These are phyloP conservation scores for Acorus calamus DNA, from an alignment of 106 monocot genomes.

Conservation along the genomic window DNA sequence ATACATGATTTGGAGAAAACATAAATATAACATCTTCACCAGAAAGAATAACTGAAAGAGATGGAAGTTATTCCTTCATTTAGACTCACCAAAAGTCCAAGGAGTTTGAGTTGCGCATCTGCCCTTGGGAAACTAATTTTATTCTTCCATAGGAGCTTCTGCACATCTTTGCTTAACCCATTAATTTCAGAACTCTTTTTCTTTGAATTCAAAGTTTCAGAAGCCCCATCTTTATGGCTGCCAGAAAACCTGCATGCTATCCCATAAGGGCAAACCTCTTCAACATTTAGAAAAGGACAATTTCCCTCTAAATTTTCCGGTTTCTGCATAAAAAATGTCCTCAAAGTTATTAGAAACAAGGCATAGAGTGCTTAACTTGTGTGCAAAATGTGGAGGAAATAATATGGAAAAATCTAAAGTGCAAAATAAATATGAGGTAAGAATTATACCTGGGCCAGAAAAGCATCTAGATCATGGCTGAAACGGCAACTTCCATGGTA, in stretches of 20 bases:
- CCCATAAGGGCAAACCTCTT: conserved; percentile 69
- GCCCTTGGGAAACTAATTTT: conserved; percentile 70
- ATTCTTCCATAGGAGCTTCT: conserved; percentile 92
- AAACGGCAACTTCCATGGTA: conserved; percentile 64
- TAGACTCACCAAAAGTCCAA: conserved; percentile 61
- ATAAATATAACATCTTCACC: no score
- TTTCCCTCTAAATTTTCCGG: conserved; percentile 66
- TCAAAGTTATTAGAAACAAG: no score
- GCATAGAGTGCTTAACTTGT: no score
- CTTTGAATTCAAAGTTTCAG: conserved; percentile 10
- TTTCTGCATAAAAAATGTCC: conserved; percentile 46
- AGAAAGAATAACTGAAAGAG: no score
- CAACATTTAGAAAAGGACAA: conserved; percentile 54
- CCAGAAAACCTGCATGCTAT: conserved; percentile 60
- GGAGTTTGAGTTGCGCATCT: conserved; percentile 67
- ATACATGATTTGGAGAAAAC: no score
- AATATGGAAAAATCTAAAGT: background rate
- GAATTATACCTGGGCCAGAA: conserved; percentile 47
- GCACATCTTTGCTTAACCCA: conserved; percentile 63
- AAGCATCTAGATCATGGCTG: conserved; percentile 80
- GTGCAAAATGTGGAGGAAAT: no score
- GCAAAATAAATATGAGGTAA: background rate
- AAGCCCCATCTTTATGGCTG: conserved; percentile 31
- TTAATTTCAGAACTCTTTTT: conserved; percentile 47
- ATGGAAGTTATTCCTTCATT: background rate